Evolutionary conservation across 1,139 yeast genomes (phyloP), one percentile per base, ranked within the genome.

Genomic region (Pichia inconspicua): DNA sequence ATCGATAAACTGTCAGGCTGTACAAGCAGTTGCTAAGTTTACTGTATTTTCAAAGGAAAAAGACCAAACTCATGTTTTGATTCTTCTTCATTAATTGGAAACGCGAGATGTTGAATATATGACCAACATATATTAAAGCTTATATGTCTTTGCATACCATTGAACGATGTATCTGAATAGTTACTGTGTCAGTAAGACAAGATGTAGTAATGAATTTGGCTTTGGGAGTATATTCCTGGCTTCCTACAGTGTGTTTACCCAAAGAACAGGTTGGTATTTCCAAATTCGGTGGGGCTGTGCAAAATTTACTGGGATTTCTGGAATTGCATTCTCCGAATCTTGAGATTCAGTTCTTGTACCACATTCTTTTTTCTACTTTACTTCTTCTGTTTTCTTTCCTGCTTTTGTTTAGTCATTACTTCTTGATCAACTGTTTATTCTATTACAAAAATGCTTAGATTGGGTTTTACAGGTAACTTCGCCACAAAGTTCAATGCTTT

Each of bases 391-490:
- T 17, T 15, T 17, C 22, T 15, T 15, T 15, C 22, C 10, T 15
- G 10, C 15, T 15, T 34, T 22, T 14, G 11, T 34, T 15, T 22
- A 30, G 12, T 15, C 22, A 17, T 6, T 15, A 10, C 15, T 34
- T 15, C 37, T 10, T 6, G 15, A 6, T 15, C 11, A 34, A 17
- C 10, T 34, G 6, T 15, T 22, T 17, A 34, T 15, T 34, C 22
- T 11, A 17, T 11, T 17, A 15, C 22, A 34, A 34, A 34, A 4
- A 34, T 48, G 50, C 42, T 48, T 25, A 44, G 40, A 35, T 22
- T 48, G 14, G 19, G 40, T n/a, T 39, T 35, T 22, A 40, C 50
- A 12, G 30, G 22, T 9, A 34, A 34, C 25, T n/a, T 37, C 8
- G 5, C 28, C 1, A 11, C 15, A 7, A 47, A 47, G 42, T 27